Evolutionary conservation across 345 rosid species (phyloP), one percentile per base, ranked within the genome.

Genomic region (Sonneratia caseolaris): DNA sequence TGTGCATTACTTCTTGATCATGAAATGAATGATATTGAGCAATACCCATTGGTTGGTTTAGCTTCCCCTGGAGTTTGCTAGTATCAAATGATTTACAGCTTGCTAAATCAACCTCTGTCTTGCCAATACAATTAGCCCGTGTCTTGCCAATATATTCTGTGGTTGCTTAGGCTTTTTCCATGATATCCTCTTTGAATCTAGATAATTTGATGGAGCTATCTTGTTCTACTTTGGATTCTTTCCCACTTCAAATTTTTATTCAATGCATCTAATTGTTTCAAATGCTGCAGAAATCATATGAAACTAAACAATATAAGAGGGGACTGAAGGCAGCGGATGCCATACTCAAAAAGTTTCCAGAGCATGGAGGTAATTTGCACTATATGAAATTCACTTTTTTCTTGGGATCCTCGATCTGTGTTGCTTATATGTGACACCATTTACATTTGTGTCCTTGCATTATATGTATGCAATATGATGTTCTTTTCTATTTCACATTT

Each of bases 281-380:
- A 65, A 36, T 45, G 32, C 76, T 77, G 86, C 88, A 96, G 99
- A 96, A 92, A 92, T 96, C 99, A 47, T 96, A 92, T 81, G 99
- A 96, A 81, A 91, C 93, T 37, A 96, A 96, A 72, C 98, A 92
- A 82, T 96, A 96, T 79, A 96, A 96, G 89, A 96, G 91, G 83
- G 99, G 98, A 45, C 74, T 96, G 79, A 96, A 91, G 87, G 95
- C 99, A n/a, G 99, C 99, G 42, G 99, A 96, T 86, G 78, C 97
- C 66, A 96, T 96, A 66, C 78, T 92, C 81, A 92, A 88, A 80
- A 96, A 92, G 85, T 92, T 91, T 88, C 99, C 99, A n/a, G 89
- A 89, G 69, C 99, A 96, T 92, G 99, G 99, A 70, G 99, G 99
- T 96, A 82, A 75, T 38, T 22, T 40, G 9, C 40, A 22, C 45